Percentiles rank a stretch among this genome's conserved stretches.
Evolutionary conservation across 805 yeast genomes (phyloP).

Genomic region (Sugiyamaella marilandica): DNA sequence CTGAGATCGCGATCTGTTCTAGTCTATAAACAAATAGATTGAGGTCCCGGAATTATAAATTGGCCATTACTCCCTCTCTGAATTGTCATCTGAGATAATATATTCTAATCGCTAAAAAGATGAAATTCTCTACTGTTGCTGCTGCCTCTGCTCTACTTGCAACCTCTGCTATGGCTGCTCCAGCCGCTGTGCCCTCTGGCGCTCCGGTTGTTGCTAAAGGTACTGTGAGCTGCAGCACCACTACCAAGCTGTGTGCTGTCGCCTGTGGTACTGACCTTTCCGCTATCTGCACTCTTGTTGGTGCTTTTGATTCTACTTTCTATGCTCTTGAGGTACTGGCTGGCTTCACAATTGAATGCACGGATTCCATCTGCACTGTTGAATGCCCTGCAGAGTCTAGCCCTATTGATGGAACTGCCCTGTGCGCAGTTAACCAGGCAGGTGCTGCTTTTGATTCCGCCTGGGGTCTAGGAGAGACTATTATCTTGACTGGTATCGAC

Average conservation of each 20-base stretch:
- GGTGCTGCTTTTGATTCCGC: conserved; percentile 11
- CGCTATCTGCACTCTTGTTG: conserved; percentile 13
- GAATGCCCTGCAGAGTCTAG: conserved; percentile 11
- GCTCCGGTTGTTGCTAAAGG: conserved; percentile 2
- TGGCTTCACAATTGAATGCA: conserved; percentile 14
- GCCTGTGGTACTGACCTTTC: conserved; percentile 11
- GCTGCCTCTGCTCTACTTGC: conserved; percentile 13
- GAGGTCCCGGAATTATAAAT: too few species aligned
- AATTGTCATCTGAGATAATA: too few species aligned
- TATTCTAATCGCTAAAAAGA: background rate
- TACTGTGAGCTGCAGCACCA: conserved; percentile 12
- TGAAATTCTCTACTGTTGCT: conserved; percentile 17
- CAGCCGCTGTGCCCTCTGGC: background rate
- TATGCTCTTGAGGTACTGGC: conserved; percentile 16
- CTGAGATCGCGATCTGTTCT: too few species aligned
- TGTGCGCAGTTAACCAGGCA: conserved; percentile 8
- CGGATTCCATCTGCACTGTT: conserved; percentile 14
- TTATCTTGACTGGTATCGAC: conserved; percentile 5
- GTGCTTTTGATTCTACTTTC: conserved; percentile 15
- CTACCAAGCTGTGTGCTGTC: conserved; percentile 14
- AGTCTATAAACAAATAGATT: too few species aligned
- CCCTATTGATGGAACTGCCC: conserved; percentile 5
- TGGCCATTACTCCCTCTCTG: too few species aligned
- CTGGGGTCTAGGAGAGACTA: conserved; percentile 11
- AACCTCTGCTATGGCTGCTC: conserved; percentile 9